Conservation (phyloP, 108 stramenopile species). For the Nannochloropsis salina region DNA sequence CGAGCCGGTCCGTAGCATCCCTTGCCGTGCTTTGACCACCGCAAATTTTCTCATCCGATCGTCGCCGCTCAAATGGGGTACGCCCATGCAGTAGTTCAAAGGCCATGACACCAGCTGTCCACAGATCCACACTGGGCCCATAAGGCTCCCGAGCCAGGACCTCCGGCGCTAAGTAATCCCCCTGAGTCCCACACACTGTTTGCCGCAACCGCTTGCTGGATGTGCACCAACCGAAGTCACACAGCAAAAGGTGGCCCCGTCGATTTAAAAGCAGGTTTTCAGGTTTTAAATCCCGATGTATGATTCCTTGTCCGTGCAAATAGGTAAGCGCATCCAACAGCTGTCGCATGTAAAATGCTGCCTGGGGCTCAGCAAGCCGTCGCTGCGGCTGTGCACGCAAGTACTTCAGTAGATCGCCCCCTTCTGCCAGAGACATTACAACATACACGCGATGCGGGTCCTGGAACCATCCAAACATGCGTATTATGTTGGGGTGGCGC, state of each 20-base stretch:
- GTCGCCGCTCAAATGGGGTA: background rate
- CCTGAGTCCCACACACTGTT: background rate
- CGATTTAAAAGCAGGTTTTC: conserved; percentile 13
- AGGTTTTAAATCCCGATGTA: conserved; percentile 20
- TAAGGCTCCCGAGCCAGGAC: background rate
- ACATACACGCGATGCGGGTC: conserved; percentile 14
- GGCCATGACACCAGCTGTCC: background rate
- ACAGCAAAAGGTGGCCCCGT: background rate
- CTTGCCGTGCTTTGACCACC: background rate
- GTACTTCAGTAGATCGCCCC: conserved; percentile 11
- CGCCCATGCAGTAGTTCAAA: conserved; percentile 8
- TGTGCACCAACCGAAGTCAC: background rate
- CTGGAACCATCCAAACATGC: background rate
- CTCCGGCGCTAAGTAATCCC: background rate
- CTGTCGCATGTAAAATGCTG: background rate
- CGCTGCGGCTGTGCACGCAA: background rate
- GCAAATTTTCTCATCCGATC: background rate
- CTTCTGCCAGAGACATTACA: background rate
- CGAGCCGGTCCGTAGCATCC: too few species aligned
- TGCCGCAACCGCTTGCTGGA: conserved; percentile 17
- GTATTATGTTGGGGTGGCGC: conserved; percentile 1
- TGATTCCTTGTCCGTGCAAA: conserved; percentile 18
- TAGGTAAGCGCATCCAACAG: background rate
- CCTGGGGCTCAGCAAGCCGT: conserved; percentile 6
- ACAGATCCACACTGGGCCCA: background rate